Evolutionary conservation across 2,329 filamentous ascomycete genomes (phyloP), one percentile per base, ranked within the genome.

Genomic region (Diaporthe eres): DNA sequence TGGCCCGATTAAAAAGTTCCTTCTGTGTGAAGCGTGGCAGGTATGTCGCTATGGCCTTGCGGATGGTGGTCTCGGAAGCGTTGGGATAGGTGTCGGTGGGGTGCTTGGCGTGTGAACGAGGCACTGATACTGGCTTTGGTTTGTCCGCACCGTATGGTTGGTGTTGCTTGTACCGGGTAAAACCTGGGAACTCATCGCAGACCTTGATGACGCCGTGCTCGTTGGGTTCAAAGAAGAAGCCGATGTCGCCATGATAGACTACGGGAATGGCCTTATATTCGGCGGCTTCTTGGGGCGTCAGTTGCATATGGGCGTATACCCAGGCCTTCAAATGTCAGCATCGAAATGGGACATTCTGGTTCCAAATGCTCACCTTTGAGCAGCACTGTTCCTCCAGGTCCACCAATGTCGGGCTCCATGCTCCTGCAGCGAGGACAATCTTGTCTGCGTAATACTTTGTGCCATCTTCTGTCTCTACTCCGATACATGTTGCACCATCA

Each of bases 181-280:
- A 87, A n/a, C 83, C 83, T 2, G 83, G 83, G 74, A 84, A 84
- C 75, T 85, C 83, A 77, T 85, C 82, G 76, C 83, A 85, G 53
- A 85, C 81, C 42, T 85, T 85, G 72, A 85, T 81, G 61, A 84
- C 76, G 4, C 85, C 83, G 13, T 81, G 82, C 80, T 85, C 85
- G 68, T 85, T 84, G 1, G 85, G 85, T 74, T 88, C 87, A 80
- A 88, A 88, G 80, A 88, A 88, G 81, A 88, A 88, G 1, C 87
- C 87, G 42, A 85, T 81, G 7, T 86, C 85, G 58, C 86, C 83
- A 49, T 88, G 85, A 77, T 88, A 88, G 1, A 88, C 81, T 0
- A 88, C 86, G 0, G 86, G 86, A 0, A 82, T 78, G 58, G 82
- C 79, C 74, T 84, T 86, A 80, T 86, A 88, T n/a, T 81, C 78